A percentile compares a stretch with the other conserved stretches of the same genome.
Evolutionary conservation across 768 basidiomycete species (phyloP).

Genomic region (Suillus lakei): DNA sequence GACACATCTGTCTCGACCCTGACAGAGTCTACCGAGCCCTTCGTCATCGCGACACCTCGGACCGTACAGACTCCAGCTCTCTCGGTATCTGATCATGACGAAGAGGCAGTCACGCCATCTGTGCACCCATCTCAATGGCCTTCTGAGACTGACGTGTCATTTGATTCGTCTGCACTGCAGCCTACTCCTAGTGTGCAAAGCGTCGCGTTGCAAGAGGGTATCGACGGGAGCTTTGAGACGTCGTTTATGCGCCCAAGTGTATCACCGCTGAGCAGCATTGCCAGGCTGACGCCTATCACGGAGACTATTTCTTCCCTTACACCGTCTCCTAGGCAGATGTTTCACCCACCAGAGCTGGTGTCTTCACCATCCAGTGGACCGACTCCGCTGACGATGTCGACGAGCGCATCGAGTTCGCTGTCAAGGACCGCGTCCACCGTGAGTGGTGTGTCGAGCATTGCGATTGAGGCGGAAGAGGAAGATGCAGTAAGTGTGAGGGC

Average conservation of each 20-base stretch:
- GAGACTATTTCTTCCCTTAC: slow-evolving; percentile 35
- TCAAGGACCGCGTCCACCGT: slow-evolving; percentile 44
- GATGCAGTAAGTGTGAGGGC: slow-evolving; percentile 23
- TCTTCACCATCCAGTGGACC: slow-evolving; percentile 40
- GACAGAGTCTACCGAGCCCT: slow-evolving; percentile 45
- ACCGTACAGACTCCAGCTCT: slow-evolving; percentile 23
- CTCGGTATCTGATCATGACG: slow-evolving; percentile 3
- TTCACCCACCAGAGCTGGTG: slow-evolving; percentile 29
- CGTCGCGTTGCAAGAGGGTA: slow-evolving; percentile 56
- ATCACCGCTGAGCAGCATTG: slow-evolving; percentile 36
- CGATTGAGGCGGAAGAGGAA: slow-evolving; percentile 43
- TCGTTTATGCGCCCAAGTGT: slow-evolving; percentile 72
- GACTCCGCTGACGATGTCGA: slow-evolving; percentile 35
- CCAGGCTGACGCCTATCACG: slow-evolving; percentile 39
- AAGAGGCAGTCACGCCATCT: slow-evolving; percentile 40
- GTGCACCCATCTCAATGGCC: slow-evolving; percentile 58
- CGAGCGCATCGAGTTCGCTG: slow-evolving; percentile 33
- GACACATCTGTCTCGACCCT: slow-evolving; percentile 38
- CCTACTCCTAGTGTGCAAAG: slow-evolving; percentile 70
- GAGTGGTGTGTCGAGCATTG: slow-evolving; percentile 49
- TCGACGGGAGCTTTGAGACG: slow-evolving; percentile 73
- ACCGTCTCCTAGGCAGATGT: slow-evolving; percentile 5
- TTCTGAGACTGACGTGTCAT: slow-evolving; percentile 67
- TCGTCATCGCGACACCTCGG: slow-evolving; percentile 28
- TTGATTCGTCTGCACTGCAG: slow-evolving; percentile 75